Percentiles rank a stretch among this genome's conserved stretches.
Conservation (phyloP, 2,329 filamentous ascomycete genomes). For the Sclerotinia glacialis region DNA sequence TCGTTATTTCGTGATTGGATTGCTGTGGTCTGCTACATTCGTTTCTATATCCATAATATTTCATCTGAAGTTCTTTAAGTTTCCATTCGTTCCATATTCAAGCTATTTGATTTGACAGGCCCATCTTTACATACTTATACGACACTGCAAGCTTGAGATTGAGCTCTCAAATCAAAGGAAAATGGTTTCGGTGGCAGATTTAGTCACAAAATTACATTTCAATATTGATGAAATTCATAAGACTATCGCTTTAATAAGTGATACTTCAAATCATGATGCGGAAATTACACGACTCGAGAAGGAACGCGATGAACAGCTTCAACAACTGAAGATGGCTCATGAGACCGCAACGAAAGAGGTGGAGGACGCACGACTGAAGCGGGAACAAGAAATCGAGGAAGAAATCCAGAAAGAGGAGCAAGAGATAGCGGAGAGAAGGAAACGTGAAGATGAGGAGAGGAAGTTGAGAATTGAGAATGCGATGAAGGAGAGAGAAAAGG, state of each 20-base stretch:
- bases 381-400: constrained; percentile 26
- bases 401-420: constrained; percentile 27
- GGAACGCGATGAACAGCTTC: constrained; percentile 31
- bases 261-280: constrained; percentile 31
- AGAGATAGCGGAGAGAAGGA: constrained; percentile 28
- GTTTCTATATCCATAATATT: constrained; percentile 14
- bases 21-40: not conserved
- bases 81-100: not conserved
- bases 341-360: constrained; percentile 26
- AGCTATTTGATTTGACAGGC: not conserved
- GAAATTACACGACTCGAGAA: constrained; percentile 30
- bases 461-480: constrained; percentile 22
- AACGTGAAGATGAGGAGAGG: constrained; percentile 29
- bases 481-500: constrained; percentile 22
- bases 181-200: constrained; percentile 27
- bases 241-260: constrained; percentile 29
- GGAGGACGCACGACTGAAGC: constrained; percentile 22
- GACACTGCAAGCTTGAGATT: constrained; percentile 1
- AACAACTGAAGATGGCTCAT: constrained; percentile 28
- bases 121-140: constrained; percentile 5
- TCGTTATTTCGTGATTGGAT: constrained; percentile 3
- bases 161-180: not conserved
- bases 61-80: constrained; percentile 11
- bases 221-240: constrained; percentile 36
- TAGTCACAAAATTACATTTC: constrained; percentile 33